A percentile compares a stretch with the other conserved stretches of the same genome.
phyloP scores from a whole-genome alignment of 768 basidiomycete genomes.

The Mycena sanguinolenta region DNA sequence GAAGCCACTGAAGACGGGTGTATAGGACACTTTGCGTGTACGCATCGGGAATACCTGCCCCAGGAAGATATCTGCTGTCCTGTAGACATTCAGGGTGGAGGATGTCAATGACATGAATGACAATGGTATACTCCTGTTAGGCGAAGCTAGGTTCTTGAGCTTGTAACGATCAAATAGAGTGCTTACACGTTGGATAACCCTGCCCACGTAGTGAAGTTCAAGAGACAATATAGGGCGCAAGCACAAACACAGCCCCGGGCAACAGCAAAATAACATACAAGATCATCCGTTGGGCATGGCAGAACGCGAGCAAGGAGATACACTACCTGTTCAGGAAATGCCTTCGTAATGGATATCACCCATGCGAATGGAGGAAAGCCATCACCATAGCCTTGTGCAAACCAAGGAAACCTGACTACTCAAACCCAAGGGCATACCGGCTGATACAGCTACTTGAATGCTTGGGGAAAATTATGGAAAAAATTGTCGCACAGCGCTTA shows the following conservation, averaged over 20 bases:
- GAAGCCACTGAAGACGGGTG: no score
- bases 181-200: no score
- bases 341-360: slow-evolving; percentile 43
- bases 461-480: slow-evolving; percentile 49
- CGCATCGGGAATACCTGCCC: no score
- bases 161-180: no score
- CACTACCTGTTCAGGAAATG: slow-evolving; percentile 37
- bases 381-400: slow-evolving; percentile 50
- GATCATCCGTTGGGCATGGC: slow-evolving; percentile 45
- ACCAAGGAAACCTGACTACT: slow-evolving; percentile 53
- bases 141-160: no score
- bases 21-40: no score
- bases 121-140: no score
- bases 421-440: slow-evolving; percentile 48
- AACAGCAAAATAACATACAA: slow-evolving; percentile 41
- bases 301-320: neutral
- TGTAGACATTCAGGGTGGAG: no score
- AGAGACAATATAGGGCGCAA: slow-evolving; percentile 37
- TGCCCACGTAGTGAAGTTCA: no score
- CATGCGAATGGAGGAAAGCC: slow-evolving; percentile 42
- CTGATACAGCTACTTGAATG: slow-evolving; percentile 52
- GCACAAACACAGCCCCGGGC: slow-evolving; percentile 41
- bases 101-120: no score
- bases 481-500: slow-evolving; percentile 42
- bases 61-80: no score